phyloP scores from a whole-genome alignment of 306 rosid genomes.

The Citrullus amarus region DNA sequence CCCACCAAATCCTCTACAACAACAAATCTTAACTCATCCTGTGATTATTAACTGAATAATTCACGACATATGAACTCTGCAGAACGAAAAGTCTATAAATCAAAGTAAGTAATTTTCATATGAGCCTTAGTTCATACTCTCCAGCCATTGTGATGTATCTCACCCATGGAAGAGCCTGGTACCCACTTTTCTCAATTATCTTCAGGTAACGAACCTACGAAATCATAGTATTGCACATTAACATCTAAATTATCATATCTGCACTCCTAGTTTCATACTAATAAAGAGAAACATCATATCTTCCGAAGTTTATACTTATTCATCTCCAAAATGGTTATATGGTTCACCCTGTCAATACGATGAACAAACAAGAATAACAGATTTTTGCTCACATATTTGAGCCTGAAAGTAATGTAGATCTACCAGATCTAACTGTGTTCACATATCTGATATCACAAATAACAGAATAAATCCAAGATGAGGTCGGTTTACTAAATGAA shows the following conservation, averaged over 20 bases:
- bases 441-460: background rate
- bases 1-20: slow-evolving; percentile 11
- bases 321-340: background rate
- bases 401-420: background rate
- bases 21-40: slow-evolving; percentile 5
- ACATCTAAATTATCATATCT: background rate
- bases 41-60: slow-evolving; percentile 13
- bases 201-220: slow-evolving; percentile 84
- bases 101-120: slow-evolving; percentile 26
- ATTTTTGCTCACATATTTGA: background rate
- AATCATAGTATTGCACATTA: slow-evolving; percentile 5
- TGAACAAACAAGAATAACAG: background rate
- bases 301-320: background rate
- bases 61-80: slow-evolving; percentile 6
- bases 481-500: background rate
- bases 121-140: slow-evolving; percentile 85
- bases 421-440: background rate
- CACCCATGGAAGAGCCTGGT: slow-evolving; percentile 99
- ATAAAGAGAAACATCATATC: background rate
- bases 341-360: background rate
- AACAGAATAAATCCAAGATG: background rate
- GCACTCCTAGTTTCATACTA: background rate
- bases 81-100: slow-evolving; percentile 1
- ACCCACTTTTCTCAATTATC: slow-evolving; percentile 93
- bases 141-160: slow-evolving; percentile 99